Conservation (phyloP, 441 rosid species). For the Populus hybrid region DNA sequence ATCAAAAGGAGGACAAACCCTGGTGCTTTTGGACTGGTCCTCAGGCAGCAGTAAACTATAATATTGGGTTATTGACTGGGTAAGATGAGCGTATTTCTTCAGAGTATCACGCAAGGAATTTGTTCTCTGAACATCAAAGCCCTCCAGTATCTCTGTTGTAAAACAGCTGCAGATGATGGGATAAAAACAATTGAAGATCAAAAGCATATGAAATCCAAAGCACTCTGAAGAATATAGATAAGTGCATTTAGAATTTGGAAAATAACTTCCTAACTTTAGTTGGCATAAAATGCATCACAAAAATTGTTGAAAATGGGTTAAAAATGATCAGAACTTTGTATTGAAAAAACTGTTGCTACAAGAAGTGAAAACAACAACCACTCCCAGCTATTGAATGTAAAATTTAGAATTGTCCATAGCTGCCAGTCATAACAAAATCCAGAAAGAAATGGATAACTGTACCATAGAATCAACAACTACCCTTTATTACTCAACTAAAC, state of each 20-base stretch:
- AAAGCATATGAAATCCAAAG: not conserved
- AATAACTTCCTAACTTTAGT: not conserved
- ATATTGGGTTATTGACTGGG: slow-evolving; percentile 61
- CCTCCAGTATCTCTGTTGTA: slow-evolving; percentile 92
- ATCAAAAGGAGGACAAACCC: slow-evolving; percentile 50
- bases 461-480: not conserved
- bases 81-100: slow-evolving; percentile 73
- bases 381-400: not conserved
- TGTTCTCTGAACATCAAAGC: slow-evolving; percentile 85
- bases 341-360: not conserved
- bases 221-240: not conserved
- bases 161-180: slow-evolving; percentile 61
- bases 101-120: slow-evolving; percentile 67
- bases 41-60: slow-evolving; percentile 39
- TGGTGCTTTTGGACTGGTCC: slow-evolving; percentile 31
- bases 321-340: not conserved
- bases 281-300: not conserved
- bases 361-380: not conserved
- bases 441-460: not conserved
- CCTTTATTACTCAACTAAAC: not conserved
- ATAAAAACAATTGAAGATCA: slow-evolving; percentile 14
- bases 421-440: not conserved
- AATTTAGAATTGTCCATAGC: not conserved
- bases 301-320: not conserved
- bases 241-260: not conserved